Conservation (phyloP, 441 rosid species). For the Corymbia calophylla region DNA sequence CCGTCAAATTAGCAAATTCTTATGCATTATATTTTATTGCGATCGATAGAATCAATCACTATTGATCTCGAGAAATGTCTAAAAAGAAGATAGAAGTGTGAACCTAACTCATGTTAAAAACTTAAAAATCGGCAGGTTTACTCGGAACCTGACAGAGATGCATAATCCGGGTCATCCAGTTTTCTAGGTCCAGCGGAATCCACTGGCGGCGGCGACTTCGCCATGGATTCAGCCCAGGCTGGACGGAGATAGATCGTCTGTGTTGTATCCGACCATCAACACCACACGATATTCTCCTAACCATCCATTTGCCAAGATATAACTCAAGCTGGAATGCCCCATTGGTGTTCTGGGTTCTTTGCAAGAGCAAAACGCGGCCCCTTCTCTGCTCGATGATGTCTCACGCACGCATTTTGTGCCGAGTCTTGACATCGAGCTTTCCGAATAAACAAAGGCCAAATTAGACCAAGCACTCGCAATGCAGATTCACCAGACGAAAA, state of each 20-base stretch:
- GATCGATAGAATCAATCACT: not conserved
- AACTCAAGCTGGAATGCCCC: not conserved
- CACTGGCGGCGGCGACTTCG: fast-evolving
- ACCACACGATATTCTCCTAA: too few relatives aligned
- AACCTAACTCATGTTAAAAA: not conserved
- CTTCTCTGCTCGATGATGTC: not conserved
- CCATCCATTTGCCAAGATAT: not conserved
- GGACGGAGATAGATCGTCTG: not conserved
- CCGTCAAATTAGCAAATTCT: not conserved
- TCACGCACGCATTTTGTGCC: not conserved
- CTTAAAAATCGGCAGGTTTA: not conserved
- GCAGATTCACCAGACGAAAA: not conserved
- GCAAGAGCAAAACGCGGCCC: not conserved
- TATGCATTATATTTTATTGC: not conserved
- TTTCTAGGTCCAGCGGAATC: not conserved
- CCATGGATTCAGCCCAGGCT: not conserved
- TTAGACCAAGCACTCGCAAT: not conserved
- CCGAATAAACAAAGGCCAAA: not conserved
- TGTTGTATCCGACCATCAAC: not conserved
- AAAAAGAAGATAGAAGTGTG: not conserved
- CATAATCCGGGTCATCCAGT: not conserved
- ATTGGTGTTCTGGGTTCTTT: not conserved
- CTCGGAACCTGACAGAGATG: not conserved
- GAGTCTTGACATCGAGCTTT: not conserved
- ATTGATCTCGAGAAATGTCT: not conserved